Conservation (phyloP, 2,329 filamentous ascomycete genomes). For the Bipolaris sorokiniana region DNA sequence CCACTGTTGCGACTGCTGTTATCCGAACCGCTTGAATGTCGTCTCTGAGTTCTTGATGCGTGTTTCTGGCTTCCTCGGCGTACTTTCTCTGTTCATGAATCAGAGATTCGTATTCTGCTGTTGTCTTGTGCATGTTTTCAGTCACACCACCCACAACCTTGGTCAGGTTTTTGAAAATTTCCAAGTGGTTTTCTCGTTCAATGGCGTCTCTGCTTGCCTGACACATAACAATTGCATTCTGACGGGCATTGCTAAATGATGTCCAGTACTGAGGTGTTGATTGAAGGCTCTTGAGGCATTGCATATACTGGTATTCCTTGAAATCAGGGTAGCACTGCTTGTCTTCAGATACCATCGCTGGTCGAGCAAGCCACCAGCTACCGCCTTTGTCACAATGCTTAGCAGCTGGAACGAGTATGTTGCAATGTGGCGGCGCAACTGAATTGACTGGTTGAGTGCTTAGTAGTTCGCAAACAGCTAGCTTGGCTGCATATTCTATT, state of each 20-base stretch:
- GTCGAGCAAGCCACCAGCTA: constrained; percentile 29
- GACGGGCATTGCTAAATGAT: constrained; percentile 67
- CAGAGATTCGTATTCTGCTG: constrained; percentile 32
- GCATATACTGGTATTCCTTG: constrained; percentile 49
- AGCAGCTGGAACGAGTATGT: constrained; percentile 54
- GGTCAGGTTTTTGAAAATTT: constrained; percentile 43
- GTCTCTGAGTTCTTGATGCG: constrained; percentile 26
- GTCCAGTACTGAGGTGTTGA: constrained; percentile 66
- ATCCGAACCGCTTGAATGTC: constrained; percentile 28
- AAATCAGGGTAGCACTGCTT: constrained; percentile 45
- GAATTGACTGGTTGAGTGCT: constrained; percentile 54
- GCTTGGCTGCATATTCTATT: constrained; percentile 65
- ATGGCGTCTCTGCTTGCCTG: constrained; percentile 64
- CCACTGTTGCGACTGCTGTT: constrained; percentile 27
- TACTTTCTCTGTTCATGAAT: constrained; percentile 34
- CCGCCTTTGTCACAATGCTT: constrained; percentile 37
- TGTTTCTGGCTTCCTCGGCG: constrained; percentile 25
- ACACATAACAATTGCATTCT: constrained; percentile 68
- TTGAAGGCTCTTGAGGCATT: constrained; percentile 62
- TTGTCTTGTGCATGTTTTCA: constrained; percentile 28
- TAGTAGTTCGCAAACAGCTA: constrained; percentile 68
- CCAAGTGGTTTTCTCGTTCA: constrained; percentile 58
- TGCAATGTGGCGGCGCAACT: constrained; percentile 59
- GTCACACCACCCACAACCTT: constrained; percentile 34
- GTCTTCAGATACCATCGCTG: constrained; percentile 12